A percentile compares a stretch with the other conserved stretches of the same genome.
Evolutionary conservation across 306 rosid genomes (phyloP).

Genomic region (Rubus parviflorus): DNA sequence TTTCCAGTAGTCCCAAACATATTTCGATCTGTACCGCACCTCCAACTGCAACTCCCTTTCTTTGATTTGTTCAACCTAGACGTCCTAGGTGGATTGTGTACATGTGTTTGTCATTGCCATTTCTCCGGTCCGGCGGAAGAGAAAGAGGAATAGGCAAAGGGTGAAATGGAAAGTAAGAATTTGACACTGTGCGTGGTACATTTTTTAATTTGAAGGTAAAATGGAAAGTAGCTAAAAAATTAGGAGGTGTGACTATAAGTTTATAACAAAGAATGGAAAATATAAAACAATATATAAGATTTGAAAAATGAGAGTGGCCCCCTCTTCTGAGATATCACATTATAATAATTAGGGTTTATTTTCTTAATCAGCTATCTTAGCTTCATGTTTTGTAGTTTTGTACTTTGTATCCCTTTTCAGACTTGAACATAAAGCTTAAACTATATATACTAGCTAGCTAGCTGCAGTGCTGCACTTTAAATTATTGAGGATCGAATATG

Average conservation of each 20-base stretch:
- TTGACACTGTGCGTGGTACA: background rate
- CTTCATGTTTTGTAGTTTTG: background rate
- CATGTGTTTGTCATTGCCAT: background rate
- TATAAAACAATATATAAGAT: background rate
- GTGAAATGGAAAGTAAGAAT: too few species aligned
- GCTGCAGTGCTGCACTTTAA: background rate
- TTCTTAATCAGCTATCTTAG: background rate
- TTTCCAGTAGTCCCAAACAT: background rate
- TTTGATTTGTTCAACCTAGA: background rate
- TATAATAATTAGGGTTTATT: background rate
- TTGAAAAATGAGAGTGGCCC: background rate
- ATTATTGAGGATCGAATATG: conserved; percentile 4
- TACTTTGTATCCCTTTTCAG: background rate
- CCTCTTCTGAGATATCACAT: background rate
- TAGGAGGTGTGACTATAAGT: background rate
- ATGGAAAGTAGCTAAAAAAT: background rate
- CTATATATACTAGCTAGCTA: background rate
- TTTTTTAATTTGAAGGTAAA: background rate
- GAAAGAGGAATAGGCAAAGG: background rate
- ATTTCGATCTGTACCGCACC: background rate
- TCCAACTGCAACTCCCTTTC: background rate
- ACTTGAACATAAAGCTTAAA: background rate
- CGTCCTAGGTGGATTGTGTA: background rate
- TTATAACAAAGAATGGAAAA: background rate
- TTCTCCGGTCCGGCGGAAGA: background rate